Evolutionary conservation across 1,284 basidiomycete genomes (phyloP), one percentile per base, ranked within the genome.

Genomic region (Fistulinella staudtii): DNA sequence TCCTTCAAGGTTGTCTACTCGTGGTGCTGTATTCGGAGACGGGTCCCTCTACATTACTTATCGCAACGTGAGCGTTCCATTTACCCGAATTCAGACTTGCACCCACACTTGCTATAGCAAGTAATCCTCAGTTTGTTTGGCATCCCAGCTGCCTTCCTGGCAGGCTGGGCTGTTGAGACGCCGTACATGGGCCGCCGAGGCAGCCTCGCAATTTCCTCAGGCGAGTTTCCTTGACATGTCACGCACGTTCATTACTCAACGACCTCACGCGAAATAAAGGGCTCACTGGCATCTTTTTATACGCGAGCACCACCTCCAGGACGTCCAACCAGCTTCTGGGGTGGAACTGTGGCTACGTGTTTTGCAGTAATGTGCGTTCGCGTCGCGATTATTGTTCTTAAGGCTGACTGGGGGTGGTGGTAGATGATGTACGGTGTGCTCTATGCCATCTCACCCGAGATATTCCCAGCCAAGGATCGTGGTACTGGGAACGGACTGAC

Each of bases 341-440:
- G 23, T 85, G 81, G 82, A 86, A 86, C 57, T 86, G 82, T 53
- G 83, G 77, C 17, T 83, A 81, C 53, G 73, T 69, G 17, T 79
- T 83, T 56, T 74, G 67, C 51, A 77, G 74, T 53, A 83, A 82
- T 55, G 74, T 77, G 41, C 45, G 67, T 60, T n/a, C n/a, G 38
- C 21, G 11, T 14, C 4, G 18, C 8, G 20, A 27, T 5, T 21
- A 41, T 20, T 15, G 30, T 13, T 1, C 5, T 9, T 8, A 31
- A n/a, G 7, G 17, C 46, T 43, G 17, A 27, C 17, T 23, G 39
- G 24, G 43, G 10, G 21, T n/a, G 13, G 15, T 14, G 14, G 5
- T 10, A 78, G 71, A 75, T 82, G 47, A 86, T 87, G 83, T 87
- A 85, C 53, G 83, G 81, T 10, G 79, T 86, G 4, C 61, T 87